These are phyloP conservation scores for Odontarrhena argentea DNA, from an alignment of 345 rosid species.

Conservation along the genomic window DNA sequence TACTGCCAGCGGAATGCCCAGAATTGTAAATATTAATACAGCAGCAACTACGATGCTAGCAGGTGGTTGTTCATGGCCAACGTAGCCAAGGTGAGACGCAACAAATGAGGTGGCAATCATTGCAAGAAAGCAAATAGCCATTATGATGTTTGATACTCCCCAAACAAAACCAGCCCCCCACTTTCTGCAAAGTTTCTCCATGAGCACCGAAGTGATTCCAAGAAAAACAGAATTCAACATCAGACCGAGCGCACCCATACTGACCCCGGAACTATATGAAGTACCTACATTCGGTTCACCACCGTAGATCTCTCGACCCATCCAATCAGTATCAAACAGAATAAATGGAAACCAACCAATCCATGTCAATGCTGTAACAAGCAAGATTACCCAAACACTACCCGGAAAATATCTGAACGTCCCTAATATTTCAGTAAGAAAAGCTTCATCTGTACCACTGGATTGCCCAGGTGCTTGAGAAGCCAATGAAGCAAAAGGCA, in stretches of 20 bases:
- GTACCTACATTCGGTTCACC: slow-evolving; percentile 77
- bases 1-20: slow-evolving; percentile 93
- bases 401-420: slow-evolving; percentile 78
- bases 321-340: slow-evolving; percentile 96
- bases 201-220: slow-evolving; percentile 86
- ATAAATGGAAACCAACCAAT: slow-evolving; percentile 93
- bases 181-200: slow-evolving; percentile 94
- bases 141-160: slow-evolving; percentile 82
- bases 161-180: slow-evolving; percentile 95
- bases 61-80: slow-evolving; percentile 70
- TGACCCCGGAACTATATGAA: slow-evolving; percentile 69
- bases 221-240: slow-evolving; percentile 90
- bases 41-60: slow-evolving; percentile 71
- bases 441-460: slow-evolving; percentile 69
- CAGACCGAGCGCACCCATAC: slow-evolving; percentile 88
- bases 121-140: slow-evolving; percentile 84
- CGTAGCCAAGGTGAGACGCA: slow-evolving; percentile 56
- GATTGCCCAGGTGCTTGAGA: slow-evolving; percentile 56
- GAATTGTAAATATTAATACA: slow-evolving; percentile 61
- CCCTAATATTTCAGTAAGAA: slow-evolving; percentile 83
- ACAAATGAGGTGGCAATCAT: slow-evolving; percentile 71
- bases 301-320: slow-evolving; percentile 94
- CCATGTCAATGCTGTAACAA: slow-evolving; percentile 87
- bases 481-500: slow-evolving; percentile 47
- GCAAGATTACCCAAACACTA: slow-evolving; percentile 63